A percentile compares a stretch with the other conserved stretches of the same genome.
Conservation (phyloP, 306 rosid species). For the Rosa rugosa region DNA sequence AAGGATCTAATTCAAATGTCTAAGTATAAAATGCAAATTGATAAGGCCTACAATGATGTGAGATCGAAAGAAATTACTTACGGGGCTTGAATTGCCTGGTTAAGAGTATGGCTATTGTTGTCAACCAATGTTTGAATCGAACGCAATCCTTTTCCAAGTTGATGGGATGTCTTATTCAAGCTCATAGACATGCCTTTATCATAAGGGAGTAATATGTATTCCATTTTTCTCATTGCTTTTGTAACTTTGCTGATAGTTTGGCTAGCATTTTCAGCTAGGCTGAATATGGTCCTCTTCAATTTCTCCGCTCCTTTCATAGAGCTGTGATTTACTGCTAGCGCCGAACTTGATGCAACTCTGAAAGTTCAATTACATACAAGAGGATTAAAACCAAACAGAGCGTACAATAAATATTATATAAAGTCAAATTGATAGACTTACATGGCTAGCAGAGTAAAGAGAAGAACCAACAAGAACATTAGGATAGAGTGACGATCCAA, state of each 20-base stretch:
- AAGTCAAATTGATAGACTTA: slow-evolving; percentile 23
- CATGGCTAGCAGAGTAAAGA: slow-evolving; percentile 60
- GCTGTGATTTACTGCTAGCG: slow-evolving; percentile 39
- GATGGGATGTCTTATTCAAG: slow-evolving; percentile 42
- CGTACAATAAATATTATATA: too few relatives aligned
- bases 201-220: slow-evolving; percentile 55
- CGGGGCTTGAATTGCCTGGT: slow-evolving; percentile 50
- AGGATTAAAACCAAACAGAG: background rate
- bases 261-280: slow-evolving; percentile 52
- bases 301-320: slow-evolving; percentile 42
- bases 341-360: slow-evolving; percentile 66
- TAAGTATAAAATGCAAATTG: background rate
- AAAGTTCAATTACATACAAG: background rate
- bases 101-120: slow-evolving; percentile 36
- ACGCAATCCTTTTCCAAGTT: slow-evolving; percentile 44
- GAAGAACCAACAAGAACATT: slow-evolving; percentile 42
- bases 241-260: slow-evolving; percentile 39
- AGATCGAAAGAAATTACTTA: slow-evolving; percentile 28
- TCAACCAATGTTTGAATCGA: slow-evolving; percentile 43
- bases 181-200: slow-evolving; percentile 35
- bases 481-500: slow-evolving; percentile 39
- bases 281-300: slow-evolving; percentile 45
- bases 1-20: background rate
- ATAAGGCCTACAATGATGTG: background rate
- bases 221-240: slow-evolving; percentile 46